Evolutionary conservation across 2,329 filamentous ascomycete species (phyloP).

Genomic region (Chaetomium olivaceum): DNA sequence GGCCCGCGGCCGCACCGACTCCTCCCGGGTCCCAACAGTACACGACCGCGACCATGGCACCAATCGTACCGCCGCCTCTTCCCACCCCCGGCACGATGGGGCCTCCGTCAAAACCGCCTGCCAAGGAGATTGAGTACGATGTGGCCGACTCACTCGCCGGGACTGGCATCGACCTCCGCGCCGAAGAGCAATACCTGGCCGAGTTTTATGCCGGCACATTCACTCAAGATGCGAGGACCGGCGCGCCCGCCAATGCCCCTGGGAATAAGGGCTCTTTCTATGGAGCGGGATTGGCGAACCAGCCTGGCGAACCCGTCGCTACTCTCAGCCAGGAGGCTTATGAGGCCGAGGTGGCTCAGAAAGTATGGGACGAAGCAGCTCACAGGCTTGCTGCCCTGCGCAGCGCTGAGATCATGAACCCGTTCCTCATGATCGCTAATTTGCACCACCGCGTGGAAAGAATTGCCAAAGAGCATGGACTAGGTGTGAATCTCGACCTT

Average conservation of each 20-base stretch:
- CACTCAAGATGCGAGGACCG: constrained; percentile 49
- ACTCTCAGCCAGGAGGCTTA: constrained; percentile 61
- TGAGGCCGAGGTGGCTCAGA: constrained; percentile 63
- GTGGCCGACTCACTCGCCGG: constrained; percentile 80
- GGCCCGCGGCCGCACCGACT: constrained; percentile 9
- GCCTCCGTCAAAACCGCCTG: constrained; percentile 61
- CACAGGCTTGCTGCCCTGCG: constrained; percentile 59
- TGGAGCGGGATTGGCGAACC: constrained; percentile 65
- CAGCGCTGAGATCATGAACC: constrained; percentile 70
- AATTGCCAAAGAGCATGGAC: constrained; percentile 58
- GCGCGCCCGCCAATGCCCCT: constrained; percentile 57
- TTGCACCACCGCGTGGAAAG: constrained; percentile 59
- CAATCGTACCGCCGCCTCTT: constrained; percentile 28
- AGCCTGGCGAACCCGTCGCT: constrained; percentile 52
- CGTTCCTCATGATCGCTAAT: constrained; percentile 69
- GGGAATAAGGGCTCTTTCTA: constrained; percentile 61
- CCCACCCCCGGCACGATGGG: constrained; percentile 49
- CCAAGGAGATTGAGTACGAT: constrained; percentile 67
- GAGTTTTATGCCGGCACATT: constrained; percentile 58
- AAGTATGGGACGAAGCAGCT: constrained; percentile 56
- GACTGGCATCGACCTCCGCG: constrained; percentile 82
- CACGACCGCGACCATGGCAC: constrained; percentile 33
- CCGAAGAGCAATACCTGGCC: constrained; percentile 81
- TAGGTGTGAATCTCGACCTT: constrained; percentile 57
- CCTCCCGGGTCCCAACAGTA: constrained; percentile 29